Evolutionary conservation across 208 protist genomes (phyloP), one percentile per base, ranked within the genome.

Genomic region (Wallacemonas rigidus): DNA sequence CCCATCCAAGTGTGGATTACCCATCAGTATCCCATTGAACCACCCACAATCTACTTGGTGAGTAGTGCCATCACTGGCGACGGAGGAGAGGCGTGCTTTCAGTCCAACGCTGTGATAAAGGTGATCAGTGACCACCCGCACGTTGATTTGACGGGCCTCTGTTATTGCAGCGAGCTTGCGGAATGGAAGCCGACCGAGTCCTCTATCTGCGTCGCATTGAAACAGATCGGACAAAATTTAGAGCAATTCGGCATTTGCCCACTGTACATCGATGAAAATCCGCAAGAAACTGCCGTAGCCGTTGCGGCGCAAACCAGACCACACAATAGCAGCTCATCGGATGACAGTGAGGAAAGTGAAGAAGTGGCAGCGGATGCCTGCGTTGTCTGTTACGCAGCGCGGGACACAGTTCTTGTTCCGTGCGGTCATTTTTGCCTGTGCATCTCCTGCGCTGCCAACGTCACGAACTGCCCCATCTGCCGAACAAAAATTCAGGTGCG

Each of bases 1-100:
- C 87, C 87, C 2, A 69, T 89, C 7, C 87, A 92, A 69, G 80
- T 92, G 26, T 92, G 87, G 84, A 48, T 92, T 0, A 82, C 82
- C 2, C 73, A 76, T 6, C 71, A 80, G 41, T 90, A 82, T 40
- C 87, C 87, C 3, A 71, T 87, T 14, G 83, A 92, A 11, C 83
- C 87, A 15, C 87, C 87, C 0, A 75, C 75, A 6, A 62, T 90
- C 2, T 90, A 85, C 70, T 51, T 90, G 17, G 67, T 83, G 1
- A 74, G 57, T 11, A 72, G 14, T 15, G 67, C 69, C 39, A 70
- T 40, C 55, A 47, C 35, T 3, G 40, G 26, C 17, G 36, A 44
- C 35, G 68, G 44, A 8, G 40, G 39, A 40, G 35, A 62, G 44
- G 39, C 17, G 6, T 15, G 9, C 4, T n/a, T 63, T 41, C 68